A percentile compares a stretch with the other conserved stretches of the same genome.
These are phyloP conservation scores for Pythium biforme DNA, from an alignment of 352 stramenopile genomes.

Conservation along the genomic window DNA sequence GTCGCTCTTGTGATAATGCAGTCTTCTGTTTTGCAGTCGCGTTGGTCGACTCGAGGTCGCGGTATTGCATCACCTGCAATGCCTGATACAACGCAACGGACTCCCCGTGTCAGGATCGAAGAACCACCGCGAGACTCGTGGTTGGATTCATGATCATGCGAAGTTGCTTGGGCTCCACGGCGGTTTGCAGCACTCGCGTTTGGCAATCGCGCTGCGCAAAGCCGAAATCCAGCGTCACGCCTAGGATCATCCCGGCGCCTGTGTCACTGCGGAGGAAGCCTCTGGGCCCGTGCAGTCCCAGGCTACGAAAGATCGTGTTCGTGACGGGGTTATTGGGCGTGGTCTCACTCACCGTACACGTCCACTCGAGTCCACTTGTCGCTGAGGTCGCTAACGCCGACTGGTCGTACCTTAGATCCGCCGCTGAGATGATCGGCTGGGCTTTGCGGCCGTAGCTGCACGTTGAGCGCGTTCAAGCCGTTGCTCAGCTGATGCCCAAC, in stretches of 20 bases:
- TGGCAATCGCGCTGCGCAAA: conserved; percentile 12
- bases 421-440: neutral
- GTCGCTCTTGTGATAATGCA: neutral
- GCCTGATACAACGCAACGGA: neutral
- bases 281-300: neutral
- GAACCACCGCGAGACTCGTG: neutral
- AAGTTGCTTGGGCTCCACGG: neutral
- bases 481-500: conserved; percentile 6
- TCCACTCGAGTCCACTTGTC: neutral
- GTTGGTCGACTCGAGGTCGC: neutral
- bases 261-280: neutral
- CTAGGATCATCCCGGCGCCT: neutral
- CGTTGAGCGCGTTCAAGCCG: conserved; percentile 14
- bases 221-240: neutral
- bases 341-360: neutral
- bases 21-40: neutral
- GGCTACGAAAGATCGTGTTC: conserved; percentile 7
- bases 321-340: conserved; percentile 1
- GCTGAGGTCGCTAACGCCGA: neutral
- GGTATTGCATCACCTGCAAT: neutral
- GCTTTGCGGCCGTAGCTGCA: conserved; percentile 5
- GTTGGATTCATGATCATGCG: conserved; percentile 9
- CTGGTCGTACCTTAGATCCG: neutral
- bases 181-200: neutral
- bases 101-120: neutral